phyloP scores from a whole-genome alignment of 2,329 filamentous ascomycete genomes.

The Pseudocercospora eumusae region DNA sequence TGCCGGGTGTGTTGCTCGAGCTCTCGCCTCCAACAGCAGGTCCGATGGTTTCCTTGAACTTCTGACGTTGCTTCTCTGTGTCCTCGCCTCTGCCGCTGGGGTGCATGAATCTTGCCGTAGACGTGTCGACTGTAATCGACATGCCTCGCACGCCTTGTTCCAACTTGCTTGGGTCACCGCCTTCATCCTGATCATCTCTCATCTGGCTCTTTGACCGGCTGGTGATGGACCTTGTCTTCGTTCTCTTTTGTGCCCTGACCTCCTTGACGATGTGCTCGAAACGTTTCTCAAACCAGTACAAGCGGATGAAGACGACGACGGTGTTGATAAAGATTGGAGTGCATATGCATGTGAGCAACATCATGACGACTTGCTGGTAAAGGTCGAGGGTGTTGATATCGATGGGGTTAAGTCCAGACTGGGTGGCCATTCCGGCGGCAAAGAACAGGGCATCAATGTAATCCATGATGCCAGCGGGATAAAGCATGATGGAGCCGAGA shows the following conservation, averaged over 20 bases:
- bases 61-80: conserved; percentile 45
- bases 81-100: conserved; percentile 54
- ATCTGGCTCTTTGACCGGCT: conserved; percentile 37
- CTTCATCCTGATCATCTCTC: conserved; percentile 21
- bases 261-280: conserved; percentile 83
- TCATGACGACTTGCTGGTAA: conserved; percentile 64
- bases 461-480: conserved; percentile 54
- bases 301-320: conserved; percentile 83
- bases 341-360: conserved; percentile 68
- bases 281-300: conserved; percentile 98
- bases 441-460: conserved; percentile 93
- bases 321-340: conserved; percentile 85
- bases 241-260: conserved; percentile 65
- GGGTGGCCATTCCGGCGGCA: conserved; percentile 79
- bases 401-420: conserved; percentile 85
- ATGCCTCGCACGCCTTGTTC: conserved; percentile 65
- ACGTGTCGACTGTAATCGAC: conserved; percentile 59
- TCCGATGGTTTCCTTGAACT: conserved; percentile 46
- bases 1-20: conserved; percentile 6
- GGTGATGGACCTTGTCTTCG: conserved; percentile 59
- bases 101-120: conserved; percentile 48
- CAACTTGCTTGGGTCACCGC: conserved; percentile 51
- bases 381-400: conserved; percentile 51
- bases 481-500: conserved; percentile 76
- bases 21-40: conserved; percentile 36